These are phyloP conservation scores for Dictyostelium brefeldianum DNA, from an alignment of 78 protist genomes.

Conservation along the genomic window DNA sequence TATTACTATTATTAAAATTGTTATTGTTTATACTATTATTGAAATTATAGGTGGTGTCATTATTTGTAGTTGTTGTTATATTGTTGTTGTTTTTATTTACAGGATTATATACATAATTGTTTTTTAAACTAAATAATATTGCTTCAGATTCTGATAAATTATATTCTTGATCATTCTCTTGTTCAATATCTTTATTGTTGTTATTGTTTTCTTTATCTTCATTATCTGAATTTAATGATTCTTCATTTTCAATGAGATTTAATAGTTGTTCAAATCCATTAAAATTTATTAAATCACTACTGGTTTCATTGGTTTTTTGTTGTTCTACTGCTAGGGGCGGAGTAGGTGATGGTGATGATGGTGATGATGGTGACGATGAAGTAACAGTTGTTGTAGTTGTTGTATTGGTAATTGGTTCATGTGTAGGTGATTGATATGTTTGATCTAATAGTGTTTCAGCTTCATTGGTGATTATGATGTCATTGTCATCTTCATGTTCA, in stretches of 20 bases:
- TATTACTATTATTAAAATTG: too few relatives aligned
- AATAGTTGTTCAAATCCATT: conserved; percentile 2
- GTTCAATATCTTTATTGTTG: not conserved
- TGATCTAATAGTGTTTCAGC: too few relatives aligned
- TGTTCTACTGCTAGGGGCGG: too few relatives aligned
- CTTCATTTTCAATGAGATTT: not conserved
- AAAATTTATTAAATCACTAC: conserved; percentile 12
- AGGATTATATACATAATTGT: not conserved
- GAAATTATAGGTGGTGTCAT: not conserved
- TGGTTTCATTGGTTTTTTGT: too few relatives aligned
- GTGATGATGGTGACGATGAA: too few relatives aligned
- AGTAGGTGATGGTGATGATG: not conserved
- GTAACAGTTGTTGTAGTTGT: too few relatives aligned
- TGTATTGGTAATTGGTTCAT: too few relatives aligned
- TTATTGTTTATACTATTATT: too few relatives aligned
- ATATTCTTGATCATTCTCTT: not conserved
- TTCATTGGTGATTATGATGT: too few relatives aligned
- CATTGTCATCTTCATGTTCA: too few relatives aligned
- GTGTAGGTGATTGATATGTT: too few relatives aligned
- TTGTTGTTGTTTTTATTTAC: not conserved
- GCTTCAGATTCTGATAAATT: not conserved
- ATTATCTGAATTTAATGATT: not conserved
- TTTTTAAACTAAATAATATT: conserved; percentile 12
- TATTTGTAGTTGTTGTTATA: not conserved
- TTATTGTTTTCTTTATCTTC: not conserved